phyloP scores from a whole-genome alignment of 805 yeast species.

The Saccharomycopsis amapae region DNA sequence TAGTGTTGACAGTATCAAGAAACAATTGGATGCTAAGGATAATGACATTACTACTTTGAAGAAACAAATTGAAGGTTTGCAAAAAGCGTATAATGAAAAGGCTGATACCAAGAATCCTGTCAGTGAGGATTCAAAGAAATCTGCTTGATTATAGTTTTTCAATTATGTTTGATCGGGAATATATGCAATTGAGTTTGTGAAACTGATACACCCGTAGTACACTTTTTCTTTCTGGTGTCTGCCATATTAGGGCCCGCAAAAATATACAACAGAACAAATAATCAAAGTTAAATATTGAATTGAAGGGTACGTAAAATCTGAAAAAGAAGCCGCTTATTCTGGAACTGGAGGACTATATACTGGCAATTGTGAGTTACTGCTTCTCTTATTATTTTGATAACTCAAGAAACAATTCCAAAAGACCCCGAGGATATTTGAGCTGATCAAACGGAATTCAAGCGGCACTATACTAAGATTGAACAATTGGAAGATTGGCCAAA shows the following conservation, averaged over 20 bases:
- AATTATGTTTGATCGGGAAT: no score
- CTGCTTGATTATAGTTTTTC: neutral
- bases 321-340: no score
- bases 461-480: constrained; percentile 75
- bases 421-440: constrained; percentile 65
- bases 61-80: constrained; percentile 46
- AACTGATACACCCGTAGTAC: no score
- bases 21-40: constrained; percentile 34
- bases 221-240: no score
- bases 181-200: no score
- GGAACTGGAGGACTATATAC: constrained; percentile 18
- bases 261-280: no score
- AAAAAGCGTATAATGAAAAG: constrained; percentile 40
- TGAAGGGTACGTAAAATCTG: no score
- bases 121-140: neutral
- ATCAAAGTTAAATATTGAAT: no score
- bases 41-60: constrained; percentile 40
- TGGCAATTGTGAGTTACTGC: neutral
- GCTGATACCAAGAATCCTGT: constrained; percentile 23
- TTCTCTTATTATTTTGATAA: constrained; percentile 36
- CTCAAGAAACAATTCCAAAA: constrained; percentile 83
- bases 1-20: constrained; percentile 19
- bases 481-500: constrained; percentile 88
- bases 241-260: no score
- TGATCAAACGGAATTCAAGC: constrained; percentile 54